These are phyloP conservation scores for Taphrina communis DNA, from an alignment of 1,139 yeast genomes.

Conservation along the genomic window DNA sequence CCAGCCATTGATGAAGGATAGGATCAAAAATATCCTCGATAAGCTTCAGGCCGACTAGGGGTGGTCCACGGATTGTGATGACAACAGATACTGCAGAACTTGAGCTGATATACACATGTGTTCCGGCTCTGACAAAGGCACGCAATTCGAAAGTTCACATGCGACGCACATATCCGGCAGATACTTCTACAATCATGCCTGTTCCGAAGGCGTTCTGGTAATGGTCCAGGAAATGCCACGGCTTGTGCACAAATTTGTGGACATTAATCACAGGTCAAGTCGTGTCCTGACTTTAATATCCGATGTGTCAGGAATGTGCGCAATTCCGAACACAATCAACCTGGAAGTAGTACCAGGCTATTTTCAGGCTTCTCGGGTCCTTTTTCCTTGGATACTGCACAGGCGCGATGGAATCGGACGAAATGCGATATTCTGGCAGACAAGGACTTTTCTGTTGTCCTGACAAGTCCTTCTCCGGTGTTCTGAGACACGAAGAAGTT, in stretches of 20 bases:
- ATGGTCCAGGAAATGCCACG: too few species aligned
- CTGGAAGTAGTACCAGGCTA: background rate
- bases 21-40: conserved; percentile 33
- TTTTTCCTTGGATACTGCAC: background rate
- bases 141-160: too few species aligned
- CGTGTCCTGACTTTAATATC: background rate
- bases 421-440: background rate
- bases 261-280: background rate
- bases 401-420: background rate
- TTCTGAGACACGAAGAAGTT: conserved; percentile 3
- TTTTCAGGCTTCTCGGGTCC: background rate
- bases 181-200: too few species aligned
- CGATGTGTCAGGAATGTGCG: background rate
- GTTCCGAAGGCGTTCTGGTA: too few species aligned
- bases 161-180: too few species aligned
- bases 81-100: too few species aligned
- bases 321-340: background rate
- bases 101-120: too few species aligned
- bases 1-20: conserved; percentile 38
- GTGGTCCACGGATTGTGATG: too few species aligned
- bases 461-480: conserved; percentile 1
- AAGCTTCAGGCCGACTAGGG: conserved; percentile 21
- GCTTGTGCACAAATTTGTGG: too few species aligned
- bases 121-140: too few species aligned
- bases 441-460: conserved; percentile 1